Evolutionary conservation across 2,329 filamentous ascomycete species (phyloP), one percentile per base, ranked within the genome.

Genomic region (Cordyceps javanica): DNA sequence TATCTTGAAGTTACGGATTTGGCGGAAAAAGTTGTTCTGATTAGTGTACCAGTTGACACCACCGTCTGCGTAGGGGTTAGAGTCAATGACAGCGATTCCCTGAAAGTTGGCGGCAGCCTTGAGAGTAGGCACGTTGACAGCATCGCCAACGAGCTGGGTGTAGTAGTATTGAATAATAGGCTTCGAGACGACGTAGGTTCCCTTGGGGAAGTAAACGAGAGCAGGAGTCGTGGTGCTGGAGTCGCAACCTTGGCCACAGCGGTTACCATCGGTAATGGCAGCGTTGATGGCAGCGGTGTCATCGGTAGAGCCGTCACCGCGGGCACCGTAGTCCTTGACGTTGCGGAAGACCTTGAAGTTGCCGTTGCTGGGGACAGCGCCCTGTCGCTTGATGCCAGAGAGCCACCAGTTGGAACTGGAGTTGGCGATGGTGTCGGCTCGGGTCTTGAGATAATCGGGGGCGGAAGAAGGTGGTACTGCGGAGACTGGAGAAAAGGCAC

Each of bases 161-260:
- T 96, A 96, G 79, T 97, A 97, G 72, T 87, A 88, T 70, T 91
- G 88, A 53, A 91, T 74, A 63, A 97, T 83, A 23, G 93, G 90
- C 66, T 78, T 81, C 69, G 85, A 90, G 65, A 97, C 86, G 19
- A 89, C 68, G 68, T 97, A 97, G 58, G 86, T 95, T 63, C 93
- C 92, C 11, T 90, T 79, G 39, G 91, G 92, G 77, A 97, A 96
- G 77, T 96, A 97, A 55, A 97, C 85, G 14, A 97, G 76, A 26
- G 90, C 93, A 0, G 93, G 93, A 1, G 85, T 84, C n/a, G 82
- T 82, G 3, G 93, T 97, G 32, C 82, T 84, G 2, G 91, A 96
- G 69, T 94, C 89, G 69, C 93, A 97, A 61, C 85, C 83, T 62
- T 82, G 70, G 39, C 90, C 91, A 68, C 93, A 97, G 44, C 93